Evolutionary conservation across 192 early-diverging fungal species (phyloP), one percentile per base, ranked within the genome.

Genomic region (Rhizoclosmatium globosum): DNA sequence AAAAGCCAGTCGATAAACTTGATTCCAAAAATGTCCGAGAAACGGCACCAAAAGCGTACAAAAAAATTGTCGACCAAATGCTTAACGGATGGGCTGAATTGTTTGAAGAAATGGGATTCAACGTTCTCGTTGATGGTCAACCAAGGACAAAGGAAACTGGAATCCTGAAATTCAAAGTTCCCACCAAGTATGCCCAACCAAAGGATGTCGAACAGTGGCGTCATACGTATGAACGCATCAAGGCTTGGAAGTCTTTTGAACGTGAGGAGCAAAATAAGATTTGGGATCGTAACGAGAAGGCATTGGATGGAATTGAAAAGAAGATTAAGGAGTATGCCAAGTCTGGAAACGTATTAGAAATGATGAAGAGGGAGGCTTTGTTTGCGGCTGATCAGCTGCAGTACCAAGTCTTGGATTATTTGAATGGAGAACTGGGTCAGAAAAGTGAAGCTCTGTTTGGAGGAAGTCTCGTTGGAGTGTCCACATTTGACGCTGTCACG

Each of bases 61-160:
- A 64, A 23, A 56, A 59, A 4, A 67, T 76, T 48, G 57, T 53
- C 23, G 15, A 38, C 39, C 44, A 76, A 1, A 67, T 76, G 61
- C 48, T 76, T 45, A n/a, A 76, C 39, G 74, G 74, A 42, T 76
- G 74, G 74, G 60, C 74, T 7, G 74, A 76, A 19, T 56, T 76
- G 45, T 76, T 76, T 47, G 74, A 2, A 31, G 74, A 76, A 42
- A 76, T 76, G 74, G 74, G 74, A 39, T 76, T 50, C 64, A 21
- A 17, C 6, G 64, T 76, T 3, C 50, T 66, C 3, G 74, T 76
- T 6, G 74, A 76, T 41, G 74, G 74, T 2, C 64, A 76, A 46
- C 48, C 61, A 19, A 44, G 64, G 45, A 13, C n/a, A 38, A 46
- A 11, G 23, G n/a, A 21, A 3, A 42, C 38, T 31, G 38, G 21